Evolutionary conservation across 345 rosid species (phyloP), one percentile per base, ranked within the genome.

Genomic region (Rhodamnia rubescens): DNA sequence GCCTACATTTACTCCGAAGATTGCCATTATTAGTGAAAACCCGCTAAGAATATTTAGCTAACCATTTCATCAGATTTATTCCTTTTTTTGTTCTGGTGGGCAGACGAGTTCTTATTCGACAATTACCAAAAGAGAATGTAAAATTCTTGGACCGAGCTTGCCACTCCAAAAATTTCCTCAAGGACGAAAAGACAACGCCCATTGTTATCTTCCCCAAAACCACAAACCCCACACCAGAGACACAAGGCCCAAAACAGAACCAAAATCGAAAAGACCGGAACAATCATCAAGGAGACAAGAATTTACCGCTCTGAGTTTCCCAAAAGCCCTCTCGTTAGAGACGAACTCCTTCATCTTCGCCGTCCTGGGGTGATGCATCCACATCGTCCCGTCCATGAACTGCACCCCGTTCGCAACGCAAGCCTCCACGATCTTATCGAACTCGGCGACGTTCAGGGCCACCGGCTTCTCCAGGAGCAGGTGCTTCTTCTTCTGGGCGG

Each of bases 351-450:
- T 87, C 93, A 95, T 92, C 88, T 87, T 83, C 5, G 85, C 85
- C 11, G 95, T 92, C 84, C 98, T 87, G 26, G 97, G 97, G 85
- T 94, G 84, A 51, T 96, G 98, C 88, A 96, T 86, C 99, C 98
- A 94, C 97, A 93, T 93, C 75, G 98, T 93, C 10, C 98, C 98
- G 81, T 96, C 98, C 98, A 95, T 94, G 83, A 95, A 75, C 93
- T 95, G 98, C 32, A 95, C 90, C 29, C 92, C 93, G 44, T 91
- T 92, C 74, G 88, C 91, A 7, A 92, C 95, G 69, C 99, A 94
- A 29, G 94, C 95, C 86, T 87, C 90, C 50, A 86, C 44, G 58
- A 96, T 94, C 86, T 61, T 58, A 51, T 95, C 99, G 42, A 96
- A 91, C 85, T 95, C 95, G 6, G 83, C 87, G 9, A 87, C 94